Conservation (phyloP, 495 filamentous ascomycete species). For the Daldinia concentrica region DNA sequence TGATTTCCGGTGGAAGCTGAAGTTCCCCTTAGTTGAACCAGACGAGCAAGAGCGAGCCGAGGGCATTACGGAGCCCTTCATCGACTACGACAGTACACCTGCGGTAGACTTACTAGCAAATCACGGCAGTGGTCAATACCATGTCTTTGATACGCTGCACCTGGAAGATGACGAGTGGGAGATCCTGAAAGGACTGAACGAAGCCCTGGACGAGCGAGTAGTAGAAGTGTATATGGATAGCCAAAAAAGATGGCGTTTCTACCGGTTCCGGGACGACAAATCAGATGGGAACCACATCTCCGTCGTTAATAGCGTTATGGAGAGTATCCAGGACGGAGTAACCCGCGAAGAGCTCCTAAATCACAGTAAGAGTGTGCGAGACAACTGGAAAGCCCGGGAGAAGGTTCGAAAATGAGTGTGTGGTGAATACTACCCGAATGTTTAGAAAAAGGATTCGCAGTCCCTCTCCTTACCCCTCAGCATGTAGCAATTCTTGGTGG, state of each 20-base stretch:
- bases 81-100: constrained; percentile 65
- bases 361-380: constrained; percentile 70
- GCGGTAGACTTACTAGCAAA: constrained; percentile 58
- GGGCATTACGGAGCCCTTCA: constrained; percentile 62
- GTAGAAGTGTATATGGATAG: constrained; percentile 87
- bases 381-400: constrained; percentile 71
- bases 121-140: constrained; percentile 63
- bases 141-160: constrained; percentile 69
- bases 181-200: constrained; percentile 69
- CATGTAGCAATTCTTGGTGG: neutral
- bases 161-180: constrained; percentile 86
- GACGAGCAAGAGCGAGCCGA: constrained; percentile 72
- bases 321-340: constrained; percentile 79
- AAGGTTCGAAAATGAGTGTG: constrained; percentile 33
- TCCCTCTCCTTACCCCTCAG: neutral
- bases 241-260: constrained; percentile 79
- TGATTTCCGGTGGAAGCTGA: constrained; percentile 83
- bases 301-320: constrained; percentile 75
- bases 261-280: constrained; percentile 91
- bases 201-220: constrained; percentile 82
- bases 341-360: constrained; percentile 63
- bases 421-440: neutral
- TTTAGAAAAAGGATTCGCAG: neutral
- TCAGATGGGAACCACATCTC: constrained; percentile 83
- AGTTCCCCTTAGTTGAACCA: constrained; percentile 77